These are phyloP conservation scores for Leptosphaerulina australis DNA, from an alignment of 2,329 filamentous ascomycete genomes.

Conservation along the genomic window DNA sequence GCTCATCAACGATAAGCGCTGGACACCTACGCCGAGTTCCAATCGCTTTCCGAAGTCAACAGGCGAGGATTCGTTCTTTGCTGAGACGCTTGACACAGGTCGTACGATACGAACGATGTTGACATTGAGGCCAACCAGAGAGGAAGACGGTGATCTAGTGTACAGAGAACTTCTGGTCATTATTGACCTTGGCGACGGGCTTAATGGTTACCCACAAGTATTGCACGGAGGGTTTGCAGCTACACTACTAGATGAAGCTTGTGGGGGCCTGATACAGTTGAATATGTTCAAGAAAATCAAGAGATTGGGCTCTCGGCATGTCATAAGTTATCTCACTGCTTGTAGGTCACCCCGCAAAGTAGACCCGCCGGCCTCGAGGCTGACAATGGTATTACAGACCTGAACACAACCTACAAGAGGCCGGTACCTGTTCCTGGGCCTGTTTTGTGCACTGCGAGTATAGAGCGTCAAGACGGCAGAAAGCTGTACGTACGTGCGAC, in stretches of 20 bases:
- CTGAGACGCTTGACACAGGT: constrained; percentile 58
- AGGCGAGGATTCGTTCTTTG: constrained; percentile 59
- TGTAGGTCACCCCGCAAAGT: constrained; percentile 32
- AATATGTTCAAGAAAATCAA: constrained; percentile 29
- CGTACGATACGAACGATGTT: constrained; percentile 54
- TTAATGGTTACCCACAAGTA: constrained; percentile 61
- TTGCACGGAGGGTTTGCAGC: constrained; percentile 65
- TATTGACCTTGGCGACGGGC: constrained; percentile 55
- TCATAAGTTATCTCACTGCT: constrained; percentile 40
- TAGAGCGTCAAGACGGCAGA: constrained; percentile 58
- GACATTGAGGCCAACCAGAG: constrained; percentile 27
- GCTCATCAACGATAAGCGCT: constrained; percentile 52
- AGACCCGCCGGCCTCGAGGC: background rate
- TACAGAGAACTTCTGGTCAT: constrained; percentile 49
- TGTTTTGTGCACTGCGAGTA: constrained; percentile 55
- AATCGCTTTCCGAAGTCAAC: constrained; percentile 39
- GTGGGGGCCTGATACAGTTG: constrained; percentile 57
- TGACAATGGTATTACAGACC: constrained; percentile 40
- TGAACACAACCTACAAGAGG: constrained; percentile 62
- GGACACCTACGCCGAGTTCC: constrained; percentile 49
- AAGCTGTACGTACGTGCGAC: constrained; percentile 60
- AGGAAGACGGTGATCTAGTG: constrained; percentile 23
- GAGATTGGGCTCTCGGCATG: constrained; percentile 9
- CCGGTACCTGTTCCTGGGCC: constrained; percentile 59
- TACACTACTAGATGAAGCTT: constrained; percentile 64